A percentile compares a stretch with the other conserved stretches of the same genome.
These are phyloP conservation scores for Mycena floridula DNA, from an alignment of 768 basidiomycete genomes.

Conservation along the genomic window DNA sequence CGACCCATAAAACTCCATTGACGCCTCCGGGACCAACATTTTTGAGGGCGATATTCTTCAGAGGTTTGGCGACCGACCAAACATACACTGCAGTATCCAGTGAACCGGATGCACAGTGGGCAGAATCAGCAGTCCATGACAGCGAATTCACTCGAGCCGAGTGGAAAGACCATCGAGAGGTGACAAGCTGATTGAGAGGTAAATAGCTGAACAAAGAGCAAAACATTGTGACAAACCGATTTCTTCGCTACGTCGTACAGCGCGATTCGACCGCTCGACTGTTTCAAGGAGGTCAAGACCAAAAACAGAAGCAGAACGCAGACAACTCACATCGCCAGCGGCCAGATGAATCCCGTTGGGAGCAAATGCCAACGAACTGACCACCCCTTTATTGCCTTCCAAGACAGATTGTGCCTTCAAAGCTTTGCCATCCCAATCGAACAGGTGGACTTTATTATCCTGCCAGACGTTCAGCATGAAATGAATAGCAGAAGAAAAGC, in stretches of 20 bases:
- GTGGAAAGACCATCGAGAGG: slow-evolving; percentile 84
- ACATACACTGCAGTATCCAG: slow-evolving; percentile 92
- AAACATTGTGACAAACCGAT: slow-evolving; percentile 34
- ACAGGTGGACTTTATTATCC: slow-evolving; percentile 73
- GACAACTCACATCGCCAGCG: slow-evolving; percentile 75
- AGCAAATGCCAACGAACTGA: slow-evolving; percentile 76
- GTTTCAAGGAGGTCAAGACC: background rate
- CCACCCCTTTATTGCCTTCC: slow-evolving; percentile 61
- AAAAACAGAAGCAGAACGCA: slow-evolving; percentile 1
- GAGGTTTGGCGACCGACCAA: slow-evolving; percentile 68
- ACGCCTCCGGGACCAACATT: slow-evolving; percentile 86
- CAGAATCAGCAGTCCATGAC: slow-evolving; percentile 66
- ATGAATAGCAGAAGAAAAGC: background rate
- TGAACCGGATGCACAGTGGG: slow-evolving; percentile 80
- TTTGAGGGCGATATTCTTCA: slow-evolving; percentile 75
- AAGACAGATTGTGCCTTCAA: slow-evolving; percentile 51
- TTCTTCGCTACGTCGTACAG: slow-evolving; percentile 67
- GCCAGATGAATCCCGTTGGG: slow-evolving; percentile 71
- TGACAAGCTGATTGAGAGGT: slow-evolving; percentile 41
- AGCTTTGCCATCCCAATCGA: slow-evolving; percentile 62
- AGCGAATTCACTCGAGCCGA: slow-evolving; percentile 75
- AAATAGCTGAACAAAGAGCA: background rate
- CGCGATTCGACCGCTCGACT: slow-evolving; percentile 80
- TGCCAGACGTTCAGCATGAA: slow-evolving; percentile 18
- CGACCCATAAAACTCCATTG: slow-evolving; percentile 72